phyloP scores from a whole-genome alignment of 768 basidiomycete species.

The Termitomyces sp. region DNA sequence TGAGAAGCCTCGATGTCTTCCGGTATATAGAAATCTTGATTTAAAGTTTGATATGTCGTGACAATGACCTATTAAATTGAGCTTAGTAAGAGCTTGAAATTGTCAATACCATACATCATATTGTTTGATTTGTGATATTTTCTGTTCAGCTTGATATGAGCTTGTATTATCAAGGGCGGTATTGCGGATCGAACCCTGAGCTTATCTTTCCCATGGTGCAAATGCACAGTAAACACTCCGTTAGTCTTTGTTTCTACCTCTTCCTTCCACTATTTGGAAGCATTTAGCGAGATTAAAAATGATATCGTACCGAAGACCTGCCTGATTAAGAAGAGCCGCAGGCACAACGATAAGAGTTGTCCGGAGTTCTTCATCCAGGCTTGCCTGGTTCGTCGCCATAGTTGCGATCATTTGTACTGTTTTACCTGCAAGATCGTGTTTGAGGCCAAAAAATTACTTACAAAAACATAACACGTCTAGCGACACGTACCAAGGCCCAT shows the following conservation, averaged over 20 bases:
- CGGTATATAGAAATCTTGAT: constrained; percentile 50
- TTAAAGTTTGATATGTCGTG: constrained; percentile 75
- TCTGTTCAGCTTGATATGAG: constrained; percentile 18
- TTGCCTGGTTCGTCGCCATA: constrained; percentile 62
- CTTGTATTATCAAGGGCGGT: not conserved
- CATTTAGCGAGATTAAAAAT: not conserved
- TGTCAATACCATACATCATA: constrained; percentile 36
- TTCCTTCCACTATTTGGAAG: constrained; percentile 52
- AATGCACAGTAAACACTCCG: constrained; percentile 51
- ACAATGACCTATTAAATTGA: constrained; percentile 48
- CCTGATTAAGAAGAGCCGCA: constrained; percentile 68
- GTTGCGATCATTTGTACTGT: constrained; percentile 79
- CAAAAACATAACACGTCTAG: not conserved
- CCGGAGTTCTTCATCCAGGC: constrained; percentile 33
- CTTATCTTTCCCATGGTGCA: constrained; percentile 72
- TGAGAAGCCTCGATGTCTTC: constrained; percentile 39
- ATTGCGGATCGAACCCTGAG: constrained; percentile 32
- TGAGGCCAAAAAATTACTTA: not conserved
- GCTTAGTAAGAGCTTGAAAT: not conserved
- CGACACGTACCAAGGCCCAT: constrained; percentile 52
- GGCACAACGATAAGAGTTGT: constrained; percentile 75
- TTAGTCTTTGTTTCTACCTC: constrained; percentile 68
- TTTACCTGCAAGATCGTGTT: constrained; percentile 35
- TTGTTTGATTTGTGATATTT: constrained; percentile 38
- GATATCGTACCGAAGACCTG: constrained; percentile 14